Conservation (phyloP, 2,329 filamentous ascomycete species). For the Penicillium sp. region DNA sequence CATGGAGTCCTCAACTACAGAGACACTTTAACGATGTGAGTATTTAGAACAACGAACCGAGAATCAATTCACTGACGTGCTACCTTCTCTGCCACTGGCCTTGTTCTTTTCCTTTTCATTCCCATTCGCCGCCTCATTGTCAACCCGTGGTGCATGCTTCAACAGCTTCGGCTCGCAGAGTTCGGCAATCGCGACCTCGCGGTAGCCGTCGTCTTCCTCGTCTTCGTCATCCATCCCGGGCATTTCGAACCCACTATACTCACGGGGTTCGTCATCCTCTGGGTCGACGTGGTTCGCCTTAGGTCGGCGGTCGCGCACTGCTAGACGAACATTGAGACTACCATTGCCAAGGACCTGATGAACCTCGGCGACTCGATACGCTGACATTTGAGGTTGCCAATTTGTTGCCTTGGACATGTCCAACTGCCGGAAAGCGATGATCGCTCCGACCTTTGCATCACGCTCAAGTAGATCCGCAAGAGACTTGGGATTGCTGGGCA, state of each 20-base stretch:
- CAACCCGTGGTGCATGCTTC: conserved; percentile 39
- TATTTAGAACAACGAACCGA: conserved; percentile 25
- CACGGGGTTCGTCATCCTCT: conserved; percentile 66
- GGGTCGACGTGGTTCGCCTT: conserved; percentile 59
- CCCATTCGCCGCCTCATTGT: conserved; percentile 26
- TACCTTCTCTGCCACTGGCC: conserved; percentile 31
- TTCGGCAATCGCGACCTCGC: conserved; percentile 62
- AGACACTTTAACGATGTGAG: conserved; percentile 34
- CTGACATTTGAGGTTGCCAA: conserved; percentile 50
- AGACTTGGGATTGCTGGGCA: conserved; percentile 62
- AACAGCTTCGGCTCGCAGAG: conserved; percentile 70
- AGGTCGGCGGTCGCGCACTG: conserved; percentile 66
- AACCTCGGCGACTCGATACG: conserved; percentile 67
- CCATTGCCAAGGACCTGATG: conserved; percentile 57
- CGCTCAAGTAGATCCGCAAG: conserved; percentile 51
- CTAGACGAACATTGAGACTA: conserved; percentile 64
- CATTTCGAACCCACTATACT: conserved; percentile 78
- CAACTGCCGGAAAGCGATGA: conserved; percentile 51
- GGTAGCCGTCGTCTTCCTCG: conserved; percentile 60
- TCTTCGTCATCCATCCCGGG: conserved; percentile 63
- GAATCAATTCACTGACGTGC: conserved; percentile 42
- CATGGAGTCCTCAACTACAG: conserved; percentile 29
- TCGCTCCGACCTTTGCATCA: conserved; percentile 38
- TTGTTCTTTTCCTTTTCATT: conserved; percentile 12
- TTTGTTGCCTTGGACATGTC: conserved; percentile 50